Evolutionary conservation across 352 stramenopile genomes (phyloP), one percentile per base, ranked within the genome.

Genomic region (Hyaloperonospora arabidopsidis): DNA sequence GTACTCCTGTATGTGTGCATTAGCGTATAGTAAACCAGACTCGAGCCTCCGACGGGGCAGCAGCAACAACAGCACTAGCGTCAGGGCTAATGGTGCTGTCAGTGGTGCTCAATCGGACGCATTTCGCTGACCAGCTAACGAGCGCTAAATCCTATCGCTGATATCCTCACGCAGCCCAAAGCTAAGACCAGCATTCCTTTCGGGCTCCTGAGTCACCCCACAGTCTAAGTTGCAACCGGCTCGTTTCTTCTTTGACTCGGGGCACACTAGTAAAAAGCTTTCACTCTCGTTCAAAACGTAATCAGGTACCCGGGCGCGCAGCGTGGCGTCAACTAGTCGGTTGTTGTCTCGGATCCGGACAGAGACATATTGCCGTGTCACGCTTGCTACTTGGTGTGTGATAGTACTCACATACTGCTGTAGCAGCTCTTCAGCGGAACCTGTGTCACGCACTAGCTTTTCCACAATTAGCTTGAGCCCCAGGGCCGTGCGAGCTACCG

Each of bases 391-490:
- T 46, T 92, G 81, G 52, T 92, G 79, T 39, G 81, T 89, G 49
- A 92, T 89, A 18, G 79, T 88, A 49, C 79, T 86, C 57, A 92
- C 79, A 50, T 89, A 89, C 59, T 87, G 79, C 63, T 89, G 81
- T 25, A 92, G 65, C 41, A 92, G 53, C 39, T 83, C 65, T 54
- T 89, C 77, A 0, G 75, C 78, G 6, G 70, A 79, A 10, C 77
- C 78, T 19, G 76, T 86, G 44, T 87, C 77, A 1, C 80, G 80
- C 62, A 91, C 74, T 1, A 88, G 66, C 52, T 87, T 88, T 63
- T 88, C 80, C 0, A 91, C 71, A 13, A 91, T 72, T 32, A 85
- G 54, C 59, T 89, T 87, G 32, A 89, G 59, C 21, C 78, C 78
- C 40, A 77, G 72, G 25, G 69, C 62, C 8, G 65, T 86, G 41